Conservation (phyloP, 768 basidiomycete species). For the Cystofilobasidium capitatum region DNA sequence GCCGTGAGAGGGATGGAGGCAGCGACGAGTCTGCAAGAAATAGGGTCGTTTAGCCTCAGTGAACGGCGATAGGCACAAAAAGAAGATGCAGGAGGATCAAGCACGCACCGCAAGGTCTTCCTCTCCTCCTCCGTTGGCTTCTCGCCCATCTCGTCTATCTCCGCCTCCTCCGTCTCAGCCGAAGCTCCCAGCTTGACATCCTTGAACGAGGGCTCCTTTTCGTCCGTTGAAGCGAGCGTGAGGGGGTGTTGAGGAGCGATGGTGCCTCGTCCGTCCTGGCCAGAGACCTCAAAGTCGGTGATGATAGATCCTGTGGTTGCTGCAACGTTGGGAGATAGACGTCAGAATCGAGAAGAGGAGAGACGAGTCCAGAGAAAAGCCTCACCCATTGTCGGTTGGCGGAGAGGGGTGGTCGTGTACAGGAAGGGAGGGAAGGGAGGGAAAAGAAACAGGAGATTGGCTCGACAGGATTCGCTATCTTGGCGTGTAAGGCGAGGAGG, state of each 20-base stretch:
- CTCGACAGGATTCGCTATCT: too few relatives aligned
- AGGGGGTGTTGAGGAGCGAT: background rate
- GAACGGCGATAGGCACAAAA: background rate
- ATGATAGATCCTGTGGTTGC: background rate
- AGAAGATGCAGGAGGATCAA: too few relatives aligned
- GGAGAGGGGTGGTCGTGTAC: too few relatives aligned
- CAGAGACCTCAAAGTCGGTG: background rate
- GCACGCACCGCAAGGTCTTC: background rate
- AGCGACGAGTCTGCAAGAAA: conserved; percentile 20
- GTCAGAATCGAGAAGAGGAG: too few relatives aligned
- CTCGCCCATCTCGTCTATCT: background rate
- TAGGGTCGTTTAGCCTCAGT: background rate
- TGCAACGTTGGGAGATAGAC: too few relatives aligned
- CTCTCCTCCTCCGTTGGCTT: conserved; percentile 20
- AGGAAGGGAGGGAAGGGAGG: too few relatives aligned
- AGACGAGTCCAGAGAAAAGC: too few relatives aligned
- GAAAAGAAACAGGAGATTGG: too few relatives aligned
- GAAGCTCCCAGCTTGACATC: background rate
- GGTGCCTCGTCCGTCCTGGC: background rate
- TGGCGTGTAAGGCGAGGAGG: too few relatives aligned
- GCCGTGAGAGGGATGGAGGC: conserved; percentile 33
- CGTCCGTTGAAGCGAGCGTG: background rate
- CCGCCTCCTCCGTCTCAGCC: conserved; percentile 7
- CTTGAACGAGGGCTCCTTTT: background rate
- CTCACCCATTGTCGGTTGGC: too few relatives aligned